Base-by-base conservation (phyloP, 2,329 filamentous ascomycete genomes). In the Fusarium bactridioides region DNA sequence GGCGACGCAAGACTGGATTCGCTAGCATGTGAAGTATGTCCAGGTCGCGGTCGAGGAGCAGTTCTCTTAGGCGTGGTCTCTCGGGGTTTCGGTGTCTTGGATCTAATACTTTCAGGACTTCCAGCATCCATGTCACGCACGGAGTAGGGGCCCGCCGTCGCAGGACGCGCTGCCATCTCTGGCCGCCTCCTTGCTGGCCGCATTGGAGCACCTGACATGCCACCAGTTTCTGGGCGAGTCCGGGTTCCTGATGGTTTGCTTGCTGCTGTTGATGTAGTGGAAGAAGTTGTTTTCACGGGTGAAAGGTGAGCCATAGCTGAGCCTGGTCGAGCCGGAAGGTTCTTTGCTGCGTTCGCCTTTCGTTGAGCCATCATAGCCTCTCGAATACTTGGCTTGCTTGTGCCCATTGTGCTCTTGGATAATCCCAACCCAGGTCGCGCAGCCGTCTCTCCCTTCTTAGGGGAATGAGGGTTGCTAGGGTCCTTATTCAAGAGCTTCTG, bases 311-410 rank as follows among this genome's bases (percentile, higher is more conserved):
- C 86, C 90, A 91, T 91, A 60, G 90, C 89, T 38, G 89, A 91
- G 15, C 88, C 89, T 4, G 90, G 90, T 13, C 90, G 83, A 29
- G 85, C 78, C 16, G 88, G 89, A 4, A 90, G 79, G 59, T 86
- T 88, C 57, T 79, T 80, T 38, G 85, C 79, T 40, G 86, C 83
- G 74, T 89, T 79, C 31, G 88, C 89, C 76, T 86, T 94, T 82
- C 94, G 95, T 78, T 95, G 92, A 10, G 94, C 94, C 77, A 94
- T 84, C 86, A 98, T 94, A 7, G 93, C 87, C 77, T 97, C 95
- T 71, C 93, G 92, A 31, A 98, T 82, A 16, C 93, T 93, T 16
- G 90, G 88, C 69, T 91, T 91, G 44, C 86, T 81, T 31, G 84
- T 80, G 7, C 85, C 83, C 79, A 86, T 88, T 19, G 89, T 90